Conservation (phyloP, 1,284 basidiomycete genomes). For the Naganishia sp. region DNA sequence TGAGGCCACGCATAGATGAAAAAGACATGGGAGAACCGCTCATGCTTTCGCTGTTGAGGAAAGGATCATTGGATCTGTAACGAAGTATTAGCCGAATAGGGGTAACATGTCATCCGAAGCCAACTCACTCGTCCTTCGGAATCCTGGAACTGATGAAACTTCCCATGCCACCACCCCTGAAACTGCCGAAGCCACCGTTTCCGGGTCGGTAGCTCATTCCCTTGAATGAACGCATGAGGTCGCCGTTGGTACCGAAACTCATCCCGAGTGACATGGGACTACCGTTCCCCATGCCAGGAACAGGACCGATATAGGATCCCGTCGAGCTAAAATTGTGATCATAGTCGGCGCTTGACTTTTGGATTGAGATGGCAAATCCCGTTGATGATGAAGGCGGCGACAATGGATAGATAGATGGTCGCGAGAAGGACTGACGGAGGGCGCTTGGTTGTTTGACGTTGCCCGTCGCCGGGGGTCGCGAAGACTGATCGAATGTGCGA, state of each 20-base stretch:
- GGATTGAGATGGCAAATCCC: conserved; percentile 24
- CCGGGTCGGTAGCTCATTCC: conserved; percentile 6
- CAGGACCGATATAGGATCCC: conserved; percentile 17
- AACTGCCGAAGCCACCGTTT: conserved; percentile 22
- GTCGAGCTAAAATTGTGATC: conserved; percentile 23
- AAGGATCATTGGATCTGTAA: conserved; percentile 20
- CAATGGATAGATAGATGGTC: conserved; percentile 30
- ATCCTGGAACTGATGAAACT: conserved; percentile 21
- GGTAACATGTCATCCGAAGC: not conserved
- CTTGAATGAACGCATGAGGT: conserved; percentile 30
- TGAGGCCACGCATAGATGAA: conserved; percentile 28
- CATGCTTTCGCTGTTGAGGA: conserved; percentile 25
- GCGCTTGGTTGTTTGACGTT: conserved; percentile 16
- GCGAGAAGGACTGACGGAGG: conserved; percentile 19
- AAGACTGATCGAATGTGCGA: conserved; percentile 16
- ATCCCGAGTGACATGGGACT: conserved; percentile 34
- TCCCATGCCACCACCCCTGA: conserved; percentile 26
- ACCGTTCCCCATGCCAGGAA: conserved; percentile 10
- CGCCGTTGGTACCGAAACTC: conserved; percentile 32
- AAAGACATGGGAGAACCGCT: conserved; percentile 28
- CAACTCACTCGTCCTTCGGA: conserved; percentile 19
- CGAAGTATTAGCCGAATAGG: conserved; percentile 4
- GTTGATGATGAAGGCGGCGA: conserved; percentile 21
- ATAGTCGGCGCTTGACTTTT: conserved; percentile 9
- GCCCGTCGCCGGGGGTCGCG: not conserved